Conservation (phyloP, 768 basidiomycete species). For the Punctularia strigosozonata region DNA sequence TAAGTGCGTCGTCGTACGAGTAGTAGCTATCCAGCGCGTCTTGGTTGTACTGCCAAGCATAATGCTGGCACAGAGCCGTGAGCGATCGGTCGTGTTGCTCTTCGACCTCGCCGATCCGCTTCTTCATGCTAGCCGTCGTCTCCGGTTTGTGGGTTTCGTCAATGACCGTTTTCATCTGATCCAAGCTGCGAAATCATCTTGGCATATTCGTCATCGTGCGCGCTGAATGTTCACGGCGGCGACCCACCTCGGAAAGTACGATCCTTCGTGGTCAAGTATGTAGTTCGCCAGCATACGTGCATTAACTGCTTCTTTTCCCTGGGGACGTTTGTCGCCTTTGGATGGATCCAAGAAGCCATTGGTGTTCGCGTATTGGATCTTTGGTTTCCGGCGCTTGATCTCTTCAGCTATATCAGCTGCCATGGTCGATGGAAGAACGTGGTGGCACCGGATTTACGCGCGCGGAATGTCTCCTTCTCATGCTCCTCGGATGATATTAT, state of each 20-base stretch:
- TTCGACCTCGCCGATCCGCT: constrained; percentile 19
- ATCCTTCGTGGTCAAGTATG: constrained; percentile 8
- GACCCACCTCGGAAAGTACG: constrained; percentile 11
- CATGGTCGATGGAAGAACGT: too few species aligned
- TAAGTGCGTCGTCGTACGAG: constrained; percentile 7
- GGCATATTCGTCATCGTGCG: constrained; percentile 1
- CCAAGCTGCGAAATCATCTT: background rate
- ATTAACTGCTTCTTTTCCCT: constrained; percentile 5
- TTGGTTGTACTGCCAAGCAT: constrained; percentile 19
- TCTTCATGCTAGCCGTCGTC: constrained; percentile 14
- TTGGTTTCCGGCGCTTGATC: too few species aligned
- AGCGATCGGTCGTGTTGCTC: constrained; percentile 19
- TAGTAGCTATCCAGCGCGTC: constrained; percentile 18
- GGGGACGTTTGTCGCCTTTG: constrained; percentile 1
- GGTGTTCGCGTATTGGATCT: too few species aligned
- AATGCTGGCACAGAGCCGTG: constrained; percentile 17
- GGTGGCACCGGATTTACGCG: too few species aligned
- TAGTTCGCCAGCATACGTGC: constrained; percentile 8
- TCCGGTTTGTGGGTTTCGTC: constrained; percentile 10
- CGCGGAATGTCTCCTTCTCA: too few species aligned
- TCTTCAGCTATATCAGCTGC: too few species aligned
- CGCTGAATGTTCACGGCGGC: background rate
- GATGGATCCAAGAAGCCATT: background rate
- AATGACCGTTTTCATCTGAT: constrained; percentile 2
- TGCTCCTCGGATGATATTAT: too few species aligned